Base-by-base conservation (phyloP, 129 eudicot genomes). In the Helichrysum umbraculigerum region DNA sequence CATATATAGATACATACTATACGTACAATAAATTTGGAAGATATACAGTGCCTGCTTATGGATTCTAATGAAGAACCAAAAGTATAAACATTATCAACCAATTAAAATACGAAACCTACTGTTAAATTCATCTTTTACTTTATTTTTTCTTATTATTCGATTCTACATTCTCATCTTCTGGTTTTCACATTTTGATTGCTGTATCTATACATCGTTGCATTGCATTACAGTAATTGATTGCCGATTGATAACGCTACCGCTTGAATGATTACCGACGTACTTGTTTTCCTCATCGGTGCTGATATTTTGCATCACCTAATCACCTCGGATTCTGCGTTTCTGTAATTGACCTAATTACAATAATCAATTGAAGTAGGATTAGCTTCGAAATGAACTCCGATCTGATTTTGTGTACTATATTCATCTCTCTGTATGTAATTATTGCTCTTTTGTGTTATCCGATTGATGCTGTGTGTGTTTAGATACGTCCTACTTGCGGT, bases 1-100 rank as follows among this genome's bases (percentile, higher is more conserved):
- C 37, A 7, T 30, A 70, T 62, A 59, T 69, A 14, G 0, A 58
- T 58, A 19, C 3, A 60, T 1, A 32, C 12, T 61, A 61, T 28
- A 60, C 7, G 42, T 19, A 74, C 70, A 57, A 7, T 12, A 61
- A 30, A 32, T 47, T 47, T 47, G 54, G 10, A 69, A 70, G 17
- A 42, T 29, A 76, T 34, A 50, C 59, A 63, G 66, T n/a, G 37
- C 6, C 54, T 47, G 54, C 76, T 66, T 21, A 57, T 58, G 41
- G 66, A 67, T 73, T 74, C 56, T 70, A 70, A 80, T 74, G 84
- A 68, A 74, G 71, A 80, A 66, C 67, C 84, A 73, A 80, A 70
- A 42, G 68, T 66, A 80, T 58, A 80, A 73, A 67, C 22, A 56
- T 39, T 50, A 63, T 56, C 34, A 34, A 73, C 30, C 21, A 56